Percentiles rank a stretch among this genome's conserved stretches.
These are phyloP conservation scores for Flaveria robusta DNA, from an alignment of 129 eudicot species.

Conservation along the genomic window DNA sequence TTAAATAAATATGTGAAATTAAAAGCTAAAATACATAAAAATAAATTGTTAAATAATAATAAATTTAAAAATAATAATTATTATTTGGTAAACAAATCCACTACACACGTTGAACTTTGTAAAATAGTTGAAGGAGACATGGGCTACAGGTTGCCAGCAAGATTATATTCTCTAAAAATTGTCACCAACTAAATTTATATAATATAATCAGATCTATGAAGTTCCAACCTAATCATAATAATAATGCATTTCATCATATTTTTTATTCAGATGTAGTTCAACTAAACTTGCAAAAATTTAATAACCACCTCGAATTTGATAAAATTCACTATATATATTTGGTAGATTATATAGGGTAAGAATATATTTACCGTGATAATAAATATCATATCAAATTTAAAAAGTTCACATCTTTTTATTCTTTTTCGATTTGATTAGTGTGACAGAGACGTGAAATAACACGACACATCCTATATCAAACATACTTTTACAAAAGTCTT, in stretches of 20 bases:
- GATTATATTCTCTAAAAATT: slow-evolving; percentile 47
- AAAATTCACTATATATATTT: not conserved
- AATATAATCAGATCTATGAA: slow-evolving; percentile 31
- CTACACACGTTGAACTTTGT: slow-evolving; percentile 16
- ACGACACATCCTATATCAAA: not conserved
- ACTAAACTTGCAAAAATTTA: slow-evolving; percentile 4
- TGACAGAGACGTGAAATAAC: not conserved
- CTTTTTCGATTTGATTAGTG: not conserved
- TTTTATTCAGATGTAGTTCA: not conserved
- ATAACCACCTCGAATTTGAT: not conserved
- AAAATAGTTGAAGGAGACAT: slow-evolving; percentile 34
- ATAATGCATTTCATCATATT: not conserved
- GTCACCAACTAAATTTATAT: slow-evolving; percentile 36
- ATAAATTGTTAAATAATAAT: too few relatives aligned
- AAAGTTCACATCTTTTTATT: too few relatives aligned
- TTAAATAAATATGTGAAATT: not conserved
- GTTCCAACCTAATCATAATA: slow-evolving; percentile 1
- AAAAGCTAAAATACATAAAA: not conserved
- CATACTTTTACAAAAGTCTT: not conserved
- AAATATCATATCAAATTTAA: not conserved
- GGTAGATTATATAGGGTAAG: not conserved
- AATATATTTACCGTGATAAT: not conserved
- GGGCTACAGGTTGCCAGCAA: slow-evolving; percentile 47
- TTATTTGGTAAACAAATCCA: slow-evolving; percentile 8
- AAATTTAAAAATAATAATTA: not conserved